These are phyloP conservation scores for Novymonas esmeraldas DNA, from an alignment of 208 protist genomes.

Conservation along the genomic window DNA sequence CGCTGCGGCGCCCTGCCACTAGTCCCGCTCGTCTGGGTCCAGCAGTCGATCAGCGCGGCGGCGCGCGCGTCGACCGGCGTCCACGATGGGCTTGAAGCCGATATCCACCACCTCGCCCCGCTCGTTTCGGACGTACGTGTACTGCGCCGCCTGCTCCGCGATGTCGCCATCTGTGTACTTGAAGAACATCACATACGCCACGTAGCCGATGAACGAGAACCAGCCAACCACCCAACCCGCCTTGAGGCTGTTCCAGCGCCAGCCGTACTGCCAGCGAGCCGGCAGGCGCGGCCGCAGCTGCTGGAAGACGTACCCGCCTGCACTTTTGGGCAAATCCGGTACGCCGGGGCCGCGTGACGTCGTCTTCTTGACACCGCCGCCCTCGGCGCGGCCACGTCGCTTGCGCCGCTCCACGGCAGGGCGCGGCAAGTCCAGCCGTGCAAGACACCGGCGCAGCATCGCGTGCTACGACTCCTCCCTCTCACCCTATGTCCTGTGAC, in stretches of 20 bases:
- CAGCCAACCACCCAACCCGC: slow-evolving; percentile 55
- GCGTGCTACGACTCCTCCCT: no score
- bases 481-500: no score
- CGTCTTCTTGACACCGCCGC: slow-evolving; percentile 17
- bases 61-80: slow-evolving; percentile 62
- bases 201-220: slow-evolving; percentile 57
- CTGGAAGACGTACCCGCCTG: slow-evolving; percentile 82
- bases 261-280: slow-evolving; percentile 84
- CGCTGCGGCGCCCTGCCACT: no score
- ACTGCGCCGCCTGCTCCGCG: slow-evolving; percentile 66
- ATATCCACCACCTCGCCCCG: slow-evolving; percentile 83
- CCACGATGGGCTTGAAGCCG: slow-evolving; percentile 83
- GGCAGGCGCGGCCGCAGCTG: slow-evolving; percentile 80
- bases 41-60: slow-evolving; percentile 63
- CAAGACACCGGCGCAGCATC: slow-evolving; percentile 36
- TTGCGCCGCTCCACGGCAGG: slow-evolving; percentile 72
- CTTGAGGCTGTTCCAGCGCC: slow-evolving; percentile 79
- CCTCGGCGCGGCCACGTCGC: slow-evolving; percentile 28
- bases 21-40: slow-evolving; percentile 57
- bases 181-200: slow-evolving; percentile 82
- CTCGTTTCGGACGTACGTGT: slow-evolving; percentile 87
- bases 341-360: slow-evolving; percentile 37
- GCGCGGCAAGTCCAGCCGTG: slow-evolving; percentile 23
- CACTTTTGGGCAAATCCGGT: slow-evolving; percentile 81
- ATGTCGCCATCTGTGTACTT: slow-evolving; percentile 77